These are phyloP conservation scores for Penicillium freii DNA, from an alignment of 2,329 filamentous ascomycete species.

Conservation along the genomic window DNA sequence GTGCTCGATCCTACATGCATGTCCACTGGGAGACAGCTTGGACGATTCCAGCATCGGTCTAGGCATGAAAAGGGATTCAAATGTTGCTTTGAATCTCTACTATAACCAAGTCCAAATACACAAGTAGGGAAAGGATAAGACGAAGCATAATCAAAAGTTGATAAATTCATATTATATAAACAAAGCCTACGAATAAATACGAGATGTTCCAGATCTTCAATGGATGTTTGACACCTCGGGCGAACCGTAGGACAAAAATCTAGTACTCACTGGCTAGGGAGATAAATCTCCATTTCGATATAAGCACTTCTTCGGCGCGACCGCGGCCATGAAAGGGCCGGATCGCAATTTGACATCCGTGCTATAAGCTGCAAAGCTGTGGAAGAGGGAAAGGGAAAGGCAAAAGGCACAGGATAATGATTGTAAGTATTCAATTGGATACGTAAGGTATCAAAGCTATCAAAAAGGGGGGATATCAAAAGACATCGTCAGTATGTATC, in stretches of 20 bases:
- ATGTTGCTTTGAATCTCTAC: neutral
- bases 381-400: slow-evolving; percentile 17
- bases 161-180: neutral
- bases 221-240: slow-evolving; percentile 43
- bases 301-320: slow-evolving; percentile 99
- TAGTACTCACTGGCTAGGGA: slow-evolving; percentile 43
- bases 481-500: neutral
- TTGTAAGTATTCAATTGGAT: slow-evolving; percentile 6
- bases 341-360: slow-evolving; percentile 99
- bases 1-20: neutral
- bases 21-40: neutral
- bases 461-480: neutral
- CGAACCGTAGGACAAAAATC: slow-evolving; percentile 39
- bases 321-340: slow-evolving; percentile 75
- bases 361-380: slow-evolving; percentile 50
- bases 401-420: neutral
- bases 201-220: slow-evolving; percentile 46
- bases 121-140: neutral
- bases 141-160: neutral
- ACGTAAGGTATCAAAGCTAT: neutral
- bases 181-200: neutral
- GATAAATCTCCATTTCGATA: slow-evolving; percentile 47
- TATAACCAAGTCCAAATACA: neutral
- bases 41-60: neutral
- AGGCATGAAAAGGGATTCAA: neutral